Evolutionary conservation across 176 grass and related monocot genomes (phyloP), one percentile per base, ranked within the genome.

Genomic region (Melocanna baccifera): DNA sequence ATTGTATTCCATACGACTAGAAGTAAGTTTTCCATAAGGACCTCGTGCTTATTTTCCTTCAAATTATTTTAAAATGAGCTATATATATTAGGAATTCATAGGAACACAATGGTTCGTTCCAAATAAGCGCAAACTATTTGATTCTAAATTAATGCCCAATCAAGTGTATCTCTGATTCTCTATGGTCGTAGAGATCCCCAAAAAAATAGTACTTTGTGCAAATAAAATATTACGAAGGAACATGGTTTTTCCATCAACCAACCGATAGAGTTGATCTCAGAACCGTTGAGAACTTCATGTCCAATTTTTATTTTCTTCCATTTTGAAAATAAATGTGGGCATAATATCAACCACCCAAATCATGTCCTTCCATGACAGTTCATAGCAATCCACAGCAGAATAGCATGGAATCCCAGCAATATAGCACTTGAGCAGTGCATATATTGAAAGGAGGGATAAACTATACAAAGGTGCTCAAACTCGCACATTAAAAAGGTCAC

Each of bases 401-500:
- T 36, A 67, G 13, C 69, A 36, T 39, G 25, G 36, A 80, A 79
- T 18, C 32, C 16, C 56, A 68, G 18, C 11, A 22, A 28, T 16
- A 51, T 64, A 47, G 34, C 12, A 45, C 58, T 37, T 0, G 23
- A 29, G 6, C 37, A 22, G 41, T 9, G 67, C 7, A 72, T 46
- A 22, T 48, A 62, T 73, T 8, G 11, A 26, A 48, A 1, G 9
- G 36, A 15, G 15, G 5, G 39, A 14, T 50, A 25, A 69, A 28
- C 75, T 79, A 63, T 86, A 86, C 84, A 86, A 64, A 29, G 30
- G 41, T 30, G 73, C 66, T 29, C n/a, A 79, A 52, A 41, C 3
- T 72, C 50, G 67, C 55, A 22, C 67, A 62, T 51, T 6, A 50
- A 71, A 13, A 62, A 71, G 22, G 42, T 80, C 55, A 32, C 62